Evolutionary conservation across 495 filamentous ascomycete genomes (phyloP).

Genomic region (Penicillium chermesinum): DNA sequence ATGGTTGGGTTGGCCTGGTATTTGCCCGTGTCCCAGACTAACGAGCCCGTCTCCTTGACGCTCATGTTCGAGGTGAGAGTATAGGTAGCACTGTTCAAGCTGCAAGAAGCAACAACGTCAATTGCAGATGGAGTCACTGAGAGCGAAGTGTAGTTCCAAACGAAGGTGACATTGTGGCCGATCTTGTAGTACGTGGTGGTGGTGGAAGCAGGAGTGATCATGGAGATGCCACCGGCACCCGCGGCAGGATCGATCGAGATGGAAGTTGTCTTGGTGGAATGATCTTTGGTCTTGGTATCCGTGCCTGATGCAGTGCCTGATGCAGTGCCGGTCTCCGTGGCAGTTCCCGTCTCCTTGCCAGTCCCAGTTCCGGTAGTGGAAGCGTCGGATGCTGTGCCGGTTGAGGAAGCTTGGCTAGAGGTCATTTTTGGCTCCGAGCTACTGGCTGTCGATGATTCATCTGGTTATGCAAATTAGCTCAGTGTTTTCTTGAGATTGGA

Average conservation of each 20-base stretch:
- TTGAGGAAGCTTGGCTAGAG: conserved; percentile 16
- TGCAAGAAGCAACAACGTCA: conserved; percentile 78
- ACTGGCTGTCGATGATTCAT: conserved; percentile 9
- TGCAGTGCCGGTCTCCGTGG: background rate
- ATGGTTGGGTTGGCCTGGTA: conserved; percentile 59
- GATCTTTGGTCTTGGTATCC: conserved; percentile 30
- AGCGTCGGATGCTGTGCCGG: conserved; percentile 16
- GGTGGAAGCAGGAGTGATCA: conserved; percentile 66
- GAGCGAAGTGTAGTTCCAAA: conserved; percentile 93
- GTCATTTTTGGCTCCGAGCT: conserved; percentile 16
- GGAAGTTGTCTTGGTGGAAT: conserved; percentile 29
- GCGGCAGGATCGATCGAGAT: conserved; percentile 54
- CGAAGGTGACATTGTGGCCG: conserved; percentile 77
- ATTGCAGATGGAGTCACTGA: conserved; percentile 69
- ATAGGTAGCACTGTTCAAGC: conserved; percentile 57
- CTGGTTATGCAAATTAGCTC: background rate
- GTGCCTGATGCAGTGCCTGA: background rate
- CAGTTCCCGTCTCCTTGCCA: background rate
- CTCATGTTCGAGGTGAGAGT: conserved; percentile 63
- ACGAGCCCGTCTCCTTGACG: conserved; percentile 48
- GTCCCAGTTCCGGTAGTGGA: conserved; percentile 15
- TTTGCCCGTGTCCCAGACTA: conserved; percentile 75
- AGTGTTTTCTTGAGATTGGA: background rate
- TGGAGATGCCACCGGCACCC: conserved; percentile 68
- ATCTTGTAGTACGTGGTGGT: conserved; percentile 80